Conservation (phyloP, 768 basidiomycete genomes). For the Boletus rubropictus region DNA sequence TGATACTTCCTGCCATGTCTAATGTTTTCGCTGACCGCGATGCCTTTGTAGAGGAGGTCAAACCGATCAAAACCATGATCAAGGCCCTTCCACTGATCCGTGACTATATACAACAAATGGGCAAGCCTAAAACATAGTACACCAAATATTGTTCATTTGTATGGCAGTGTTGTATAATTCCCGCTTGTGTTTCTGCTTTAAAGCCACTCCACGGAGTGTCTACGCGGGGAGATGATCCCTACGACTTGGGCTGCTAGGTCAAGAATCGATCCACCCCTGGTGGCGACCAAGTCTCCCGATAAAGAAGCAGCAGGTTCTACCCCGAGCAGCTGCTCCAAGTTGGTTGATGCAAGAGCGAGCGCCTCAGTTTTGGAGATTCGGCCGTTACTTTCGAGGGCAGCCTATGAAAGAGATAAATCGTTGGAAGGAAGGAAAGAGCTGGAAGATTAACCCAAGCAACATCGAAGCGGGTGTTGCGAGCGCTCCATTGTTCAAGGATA, state of each 20-base stretch:
- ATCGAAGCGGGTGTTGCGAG: constrained; percentile 75
- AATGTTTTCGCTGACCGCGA: not conserved
- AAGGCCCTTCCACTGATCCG: constrained; percentile 60
- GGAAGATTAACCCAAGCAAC: constrained; percentile 62
- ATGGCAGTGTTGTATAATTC: constrained; percentile 6
- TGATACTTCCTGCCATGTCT: not conserved
- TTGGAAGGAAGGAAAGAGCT: constrained; percentile 12
- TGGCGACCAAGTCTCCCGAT: constrained; percentile 51
- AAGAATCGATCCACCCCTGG: constrained; percentile 48
- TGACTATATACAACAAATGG: constrained; percentile 42
- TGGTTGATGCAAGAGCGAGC: constrained; percentile 47
- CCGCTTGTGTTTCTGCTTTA: constrained; percentile 18
- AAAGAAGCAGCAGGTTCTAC: constrained; percentile 12
- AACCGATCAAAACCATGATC: constrained; percentile 71
- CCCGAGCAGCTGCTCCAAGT: constrained; percentile 45
- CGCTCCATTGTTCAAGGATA: constrained; percentile 59
- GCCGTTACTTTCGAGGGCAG: constrained; percentile 36
- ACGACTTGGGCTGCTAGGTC: constrained; percentile 44
- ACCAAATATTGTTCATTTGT: not conserved
- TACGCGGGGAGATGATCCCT: constrained; percentile 47
- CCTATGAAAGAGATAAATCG: constrained; percentile 22
- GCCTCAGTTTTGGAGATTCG: constrained; percentile 42
- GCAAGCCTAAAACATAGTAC: constrained; percentile 10
- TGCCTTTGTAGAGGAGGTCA: constrained; percentile 49
- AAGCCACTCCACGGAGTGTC: constrained; percentile 46